A percentile compares a stretch with the other conserved stretches of the same genome.
Conservation (phyloP, 805 yeast species). For the Danielia reshetovae region DNA sequence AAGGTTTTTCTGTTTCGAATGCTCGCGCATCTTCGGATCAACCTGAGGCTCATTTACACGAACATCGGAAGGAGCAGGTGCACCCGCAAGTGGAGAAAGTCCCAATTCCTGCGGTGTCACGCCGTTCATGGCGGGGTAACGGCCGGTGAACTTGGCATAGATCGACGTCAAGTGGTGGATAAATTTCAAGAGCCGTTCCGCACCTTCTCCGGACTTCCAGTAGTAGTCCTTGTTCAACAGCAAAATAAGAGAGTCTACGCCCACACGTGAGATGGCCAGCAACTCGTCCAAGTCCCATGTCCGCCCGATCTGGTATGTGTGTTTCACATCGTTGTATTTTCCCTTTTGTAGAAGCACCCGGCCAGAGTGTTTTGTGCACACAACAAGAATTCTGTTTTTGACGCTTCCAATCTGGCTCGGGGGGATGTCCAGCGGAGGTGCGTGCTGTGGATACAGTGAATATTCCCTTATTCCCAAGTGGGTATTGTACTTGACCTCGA, state of each 20-base stretch:
- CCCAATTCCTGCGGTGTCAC: constrained; percentile 31
- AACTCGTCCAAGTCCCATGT: constrained; percentile 85
- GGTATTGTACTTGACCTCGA: constrained; percentile 54
- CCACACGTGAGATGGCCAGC: constrained; percentile 47
- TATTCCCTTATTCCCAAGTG: constrained; percentile 77
- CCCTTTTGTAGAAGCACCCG: constrained; percentile 79
- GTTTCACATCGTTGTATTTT: constrained; percentile 64
- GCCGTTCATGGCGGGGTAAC: constrained; percentile 35
- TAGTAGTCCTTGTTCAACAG: constrained; percentile 73
- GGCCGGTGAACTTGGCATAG: constrained; percentile 33
- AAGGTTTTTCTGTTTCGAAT: constrained; percentile 20
- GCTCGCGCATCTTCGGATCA: constrained; percentile 20
- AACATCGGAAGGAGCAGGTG: background rate
- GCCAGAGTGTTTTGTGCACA: constrained; percentile 63
- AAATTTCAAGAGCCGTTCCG: constrained; percentile 32
- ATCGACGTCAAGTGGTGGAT: constrained; percentile 28
- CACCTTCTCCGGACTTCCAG: constrained; percentile 53
- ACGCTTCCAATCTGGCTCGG: constrained; percentile 28
- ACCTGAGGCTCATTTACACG: background rate
- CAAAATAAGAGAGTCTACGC: constrained; percentile 54
- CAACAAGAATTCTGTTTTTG: constrained; percentile 58
- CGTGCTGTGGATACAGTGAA: constrained; percentile 59
- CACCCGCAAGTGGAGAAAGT: constrained; percentile 18
- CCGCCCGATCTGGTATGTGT: constrained; percentile 82
- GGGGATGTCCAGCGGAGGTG: constrained; percentile 62